A percentile compares a stretch with the other conserved stretches of the same genome.
These are phyloP conservation scores for Lachnellula arida DNA, from an alignment of 2,329 filamentous ascomycete genomes.

Conservation along the genomic window DNA sequence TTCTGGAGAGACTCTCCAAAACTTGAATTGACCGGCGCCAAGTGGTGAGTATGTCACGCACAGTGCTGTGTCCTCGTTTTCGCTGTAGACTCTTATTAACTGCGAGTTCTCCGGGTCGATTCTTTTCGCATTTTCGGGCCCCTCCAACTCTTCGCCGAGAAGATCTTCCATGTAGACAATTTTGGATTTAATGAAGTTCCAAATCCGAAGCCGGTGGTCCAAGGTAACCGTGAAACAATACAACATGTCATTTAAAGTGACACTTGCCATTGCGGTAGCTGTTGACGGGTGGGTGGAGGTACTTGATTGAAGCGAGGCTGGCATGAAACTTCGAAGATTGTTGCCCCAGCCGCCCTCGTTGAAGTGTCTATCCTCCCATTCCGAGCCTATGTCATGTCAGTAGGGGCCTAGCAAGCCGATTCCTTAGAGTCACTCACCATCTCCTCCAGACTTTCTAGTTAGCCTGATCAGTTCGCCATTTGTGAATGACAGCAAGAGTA, in stretches of 20 bases:
- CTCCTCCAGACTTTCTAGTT: slow-evolving; percentile 52
- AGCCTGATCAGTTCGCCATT: slow-evolving; percentile 73
- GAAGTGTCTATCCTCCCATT: slow-evolving; percentile 70
- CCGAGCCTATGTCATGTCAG: slow-evolving; percentile 23
- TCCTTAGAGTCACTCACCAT: slow-evolving; percentile 35
- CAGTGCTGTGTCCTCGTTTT: slow-evolving; percentile 46
- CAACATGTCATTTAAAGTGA: slow-evolving; percentile 41
- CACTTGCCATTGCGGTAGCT: slow-evolving; percentile 56
- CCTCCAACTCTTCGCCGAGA: slow-evolving; percentile 59
- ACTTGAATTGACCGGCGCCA: slow-evolving; percentile 86
- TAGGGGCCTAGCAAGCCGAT: not conserved
- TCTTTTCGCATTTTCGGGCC: slow-evolving; percentile 68
- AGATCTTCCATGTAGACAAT: slow-evolving; percentile 75
- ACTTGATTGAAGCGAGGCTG: slow-evolving; percentile 54
- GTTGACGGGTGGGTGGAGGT: slow-evolving; percentile 64
- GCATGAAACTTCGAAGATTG: slow-evolving; percentile 59
- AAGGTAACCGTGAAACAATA: slow-evolving; percentile 77
- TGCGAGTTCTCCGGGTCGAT: slow-evolving; percentile 76
- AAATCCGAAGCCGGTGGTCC: slow-evolving; percentile 83
- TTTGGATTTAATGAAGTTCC: slow-evolving; percentile 80
- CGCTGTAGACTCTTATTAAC: slow-evolving; percentile 67
- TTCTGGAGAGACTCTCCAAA: slow-evolving; percentile 71
- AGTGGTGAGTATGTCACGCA: slow-evolving; percentile 85
- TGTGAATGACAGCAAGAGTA: slow-evolving; percentile 74
- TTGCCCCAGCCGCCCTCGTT: slow-evolving; percentile 69